Percentiles rank a stretch among this genome's conserved stretches.
phyloP scores from a whole-genome alignment of 1,139 yeast genomes.

The Eremothecium coryli region DNA sequence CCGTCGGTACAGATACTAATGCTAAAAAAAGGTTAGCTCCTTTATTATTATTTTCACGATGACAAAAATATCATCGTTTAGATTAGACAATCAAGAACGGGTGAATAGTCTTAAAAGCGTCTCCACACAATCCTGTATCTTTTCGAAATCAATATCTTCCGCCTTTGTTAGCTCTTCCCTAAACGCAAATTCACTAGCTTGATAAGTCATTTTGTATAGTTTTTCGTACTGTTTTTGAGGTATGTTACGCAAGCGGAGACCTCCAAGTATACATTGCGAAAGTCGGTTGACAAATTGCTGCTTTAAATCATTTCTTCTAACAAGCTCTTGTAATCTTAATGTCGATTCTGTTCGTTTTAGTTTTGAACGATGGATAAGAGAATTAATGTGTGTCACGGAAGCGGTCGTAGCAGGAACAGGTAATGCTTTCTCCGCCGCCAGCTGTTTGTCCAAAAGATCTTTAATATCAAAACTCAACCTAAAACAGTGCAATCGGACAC shows the following conservation, averaged over 20 bases:
- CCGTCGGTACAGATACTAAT: no score
- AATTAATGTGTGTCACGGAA: constrained; percentile 1
- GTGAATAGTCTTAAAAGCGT: constrained; percentile 20
- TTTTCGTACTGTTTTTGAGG: constrained; percentile 24
- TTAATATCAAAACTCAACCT: constrained; percentile 6
- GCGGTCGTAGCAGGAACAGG: background rate
- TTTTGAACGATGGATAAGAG: constrained; percentile 2
- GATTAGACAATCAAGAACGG: constrained; percentile 10
- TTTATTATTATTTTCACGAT: no score
- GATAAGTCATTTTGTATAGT: constrained; percentile 26
- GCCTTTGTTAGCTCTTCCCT: constrained; percentile 18
- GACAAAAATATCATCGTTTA: no score
- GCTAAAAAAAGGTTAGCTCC: no score
- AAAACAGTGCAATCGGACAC: constrained; percentile 6
- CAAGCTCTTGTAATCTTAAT: constrained; percentile 7
- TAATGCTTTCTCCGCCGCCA: background rate
- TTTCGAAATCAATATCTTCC: constrained; percentile 18
- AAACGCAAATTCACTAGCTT: constrained; percentile 27
- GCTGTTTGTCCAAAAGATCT: constrained; percentile 7
- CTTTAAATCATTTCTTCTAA: constrained; percentile 15
- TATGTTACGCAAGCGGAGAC: constrained; percentile 26
- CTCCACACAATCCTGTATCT: constrained; percentile 25
- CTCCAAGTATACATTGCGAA: constrained; percentile 26
- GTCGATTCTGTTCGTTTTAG: constrained; percentile 1
- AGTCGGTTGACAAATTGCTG: constrained; percentile 24